Evolutionary conservation across 345 rosid species (phyloP), one percentile per base, ranked within the genome.

Genomic region (Pseudoturritis turrita): DNA sequence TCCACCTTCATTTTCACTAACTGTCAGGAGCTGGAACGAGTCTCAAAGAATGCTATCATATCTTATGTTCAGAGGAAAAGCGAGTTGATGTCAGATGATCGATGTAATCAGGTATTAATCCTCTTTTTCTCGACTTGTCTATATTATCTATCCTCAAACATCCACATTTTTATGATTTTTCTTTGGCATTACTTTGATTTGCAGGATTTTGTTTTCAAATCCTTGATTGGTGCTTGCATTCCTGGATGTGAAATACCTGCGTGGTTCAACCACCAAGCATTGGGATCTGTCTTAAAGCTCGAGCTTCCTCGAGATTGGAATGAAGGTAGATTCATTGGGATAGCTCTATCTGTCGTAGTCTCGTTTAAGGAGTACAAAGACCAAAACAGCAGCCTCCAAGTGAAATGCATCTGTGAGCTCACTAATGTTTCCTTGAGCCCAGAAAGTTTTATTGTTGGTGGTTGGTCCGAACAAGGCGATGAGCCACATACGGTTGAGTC

Each of bases 221-320:
- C 70, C 18, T 46, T 62, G 55, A 62, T 28, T 0, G 5, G 57
- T 15, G 40, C 44, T 53, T 72, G 62, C 29, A 62, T 72, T 53
- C 70, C 76, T 6, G 76, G 70, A 54, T n/a, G 39, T 53, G 70
- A 62, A 10, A 13, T 72, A 41, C 76, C 76, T 43, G 8, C 63
- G 14, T 53, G 57, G 57, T 64, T 72, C 23, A 13, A 15, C 3
- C 31, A 72, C 56, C 26, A 63, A 44, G 77, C 28, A 10, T 0
- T 11, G 5, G 77, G 64, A 44, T 33, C 63, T 29, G 19, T 72
- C 4, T 10, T 62, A 15, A 45, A 2, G 5, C 10, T 35, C 21
- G 28, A 72, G 39, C 40, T 62, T 14, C 65, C 37, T 53, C 39
- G 8, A 17, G 39, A 23, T 4, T 53, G 28, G 1, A n/a, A 35